Evolutionary conservation across 75 land plant species (phyloP).

Genomic region (Picea sitchensis): DNA sequence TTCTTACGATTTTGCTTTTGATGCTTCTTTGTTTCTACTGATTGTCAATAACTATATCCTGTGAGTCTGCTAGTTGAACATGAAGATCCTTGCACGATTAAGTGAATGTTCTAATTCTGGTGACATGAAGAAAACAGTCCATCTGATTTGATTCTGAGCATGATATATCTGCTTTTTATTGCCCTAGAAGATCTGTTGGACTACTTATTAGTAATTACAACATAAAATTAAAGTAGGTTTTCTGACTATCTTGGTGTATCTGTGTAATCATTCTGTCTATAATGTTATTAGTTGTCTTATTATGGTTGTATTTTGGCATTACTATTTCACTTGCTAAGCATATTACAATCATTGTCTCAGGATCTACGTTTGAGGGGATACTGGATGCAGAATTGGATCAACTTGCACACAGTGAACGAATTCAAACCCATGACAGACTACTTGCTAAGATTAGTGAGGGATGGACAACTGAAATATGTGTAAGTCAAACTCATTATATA

Average conservation of each 20-base stretch:
- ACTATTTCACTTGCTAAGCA: background rate
- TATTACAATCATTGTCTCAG: slow-evolving; percentile 27
- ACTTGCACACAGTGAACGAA: slow-evolving; percentile 51
- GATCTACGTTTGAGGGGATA: slow-evolving; percentile 82
- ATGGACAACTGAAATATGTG: slow-evolving; percentile 75
- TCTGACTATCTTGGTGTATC: no score
- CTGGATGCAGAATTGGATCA: slow-evolving; percentile 93
- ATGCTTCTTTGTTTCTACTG: background rate
- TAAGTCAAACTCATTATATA: slow-evolving; percentile 25
- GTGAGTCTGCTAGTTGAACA: background rate
- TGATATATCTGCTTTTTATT: background rate
- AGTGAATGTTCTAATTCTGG: no score
- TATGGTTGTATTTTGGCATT: background rate
- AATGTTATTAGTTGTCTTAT: background rate
- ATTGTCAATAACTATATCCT: background rate
- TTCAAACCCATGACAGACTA: slow-evolving; percentile 66
- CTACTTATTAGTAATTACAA: background rate
- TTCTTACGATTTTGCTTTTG: background rate
- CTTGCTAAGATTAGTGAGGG: slow-evolving; percentile 54
- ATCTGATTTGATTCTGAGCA: background rate
- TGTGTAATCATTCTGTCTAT: background rate
- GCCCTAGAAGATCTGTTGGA: background rate
- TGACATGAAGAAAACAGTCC: no score
- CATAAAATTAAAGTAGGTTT: no score
- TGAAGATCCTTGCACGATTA: background rate